Conservation (phyloP, 176 grass and related monocot genomes). For the Puya raimondii region DNA sequence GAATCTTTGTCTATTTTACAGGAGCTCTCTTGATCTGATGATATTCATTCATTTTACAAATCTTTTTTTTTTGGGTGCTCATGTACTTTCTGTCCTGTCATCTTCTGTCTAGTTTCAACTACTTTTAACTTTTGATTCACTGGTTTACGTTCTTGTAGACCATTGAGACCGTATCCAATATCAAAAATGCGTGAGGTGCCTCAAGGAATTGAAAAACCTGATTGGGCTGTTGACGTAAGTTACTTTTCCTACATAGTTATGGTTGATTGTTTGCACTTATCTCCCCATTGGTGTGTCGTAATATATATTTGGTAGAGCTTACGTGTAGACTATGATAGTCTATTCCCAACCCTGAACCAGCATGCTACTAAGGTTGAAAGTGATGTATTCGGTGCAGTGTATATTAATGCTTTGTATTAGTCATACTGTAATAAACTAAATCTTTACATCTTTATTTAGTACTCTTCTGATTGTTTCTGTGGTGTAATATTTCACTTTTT, state of each 20-base stretch:
- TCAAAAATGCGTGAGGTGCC: constrained; percentile 62
- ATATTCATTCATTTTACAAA: too few species aligned
- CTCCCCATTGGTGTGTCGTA: not conserved
- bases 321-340: not conserved
- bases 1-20: too few species aligned
- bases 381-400: too few species aligned
- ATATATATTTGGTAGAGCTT: not conserved
- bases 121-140: constrained; percentile 1
- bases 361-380: too few species aligned
- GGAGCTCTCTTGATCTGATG: too few species aligned
- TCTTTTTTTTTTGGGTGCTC: too few species aligned
- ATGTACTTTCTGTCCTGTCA: not conserved
- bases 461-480: too few species aligned
- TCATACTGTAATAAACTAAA: too few species aligned
- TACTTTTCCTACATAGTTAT: not conserved
- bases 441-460: too few species aligned
- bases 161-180: constrained; percentile 86
- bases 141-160: constrained; percentile 39
- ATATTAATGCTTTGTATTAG: too few species aligned
- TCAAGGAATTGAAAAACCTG: constrained; percentile 72
- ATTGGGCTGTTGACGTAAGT: constrained; percentile 90
- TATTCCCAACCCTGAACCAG: too few species aligned
- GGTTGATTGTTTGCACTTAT: not conserved
- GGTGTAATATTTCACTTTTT: too few species aligned
- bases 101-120: constrained; percentile 2